Evolutionary conservation across 1,139 yeast genomes (phyloP).

Genomic region (Candida labiduridarum): DNA sequence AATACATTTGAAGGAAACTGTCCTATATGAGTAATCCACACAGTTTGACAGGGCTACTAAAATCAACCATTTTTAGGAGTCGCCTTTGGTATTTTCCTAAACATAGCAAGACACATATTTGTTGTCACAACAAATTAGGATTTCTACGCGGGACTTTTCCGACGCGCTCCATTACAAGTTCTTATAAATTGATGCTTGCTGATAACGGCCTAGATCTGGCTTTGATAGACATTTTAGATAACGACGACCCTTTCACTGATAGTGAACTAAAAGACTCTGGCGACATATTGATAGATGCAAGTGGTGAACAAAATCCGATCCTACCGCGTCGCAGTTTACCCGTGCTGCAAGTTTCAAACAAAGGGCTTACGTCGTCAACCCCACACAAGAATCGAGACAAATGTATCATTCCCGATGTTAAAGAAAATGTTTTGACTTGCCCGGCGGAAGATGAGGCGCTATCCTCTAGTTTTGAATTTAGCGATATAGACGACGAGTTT

Average conservation of each 20-base stretch:
- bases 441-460: not conserved
- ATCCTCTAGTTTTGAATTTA: conserved; percentile 6
- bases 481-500: conserved; percentile 8
- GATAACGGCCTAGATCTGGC: conserved; percentile 4
- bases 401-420: not conserved
- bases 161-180: not conserved
- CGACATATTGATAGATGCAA: not conserved
- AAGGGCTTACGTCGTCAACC: not conserved
- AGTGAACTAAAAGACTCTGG: not conserved
- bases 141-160: too few species aligned
- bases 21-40: too few species aligned
- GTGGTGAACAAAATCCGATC: not conserved
- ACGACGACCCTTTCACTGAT: conserved; percentile 3
- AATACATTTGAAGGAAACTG: too few species aligned
- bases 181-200: not conserved
- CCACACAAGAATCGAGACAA: not conserved
- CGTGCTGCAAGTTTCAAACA: not conserved
- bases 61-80: too few species aligned
- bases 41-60: too few species aligned
- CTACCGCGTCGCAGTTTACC: not conserved
- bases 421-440: not conserved
- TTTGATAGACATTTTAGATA: not conserved
- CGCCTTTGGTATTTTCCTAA: too few species aligned
- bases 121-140: too few species aligned
- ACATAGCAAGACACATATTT: too few species aligned